Evolutionary conservation across 805 yeast genomes (phyloP).

Genomic region (Yarrowia sp.): DNA sequence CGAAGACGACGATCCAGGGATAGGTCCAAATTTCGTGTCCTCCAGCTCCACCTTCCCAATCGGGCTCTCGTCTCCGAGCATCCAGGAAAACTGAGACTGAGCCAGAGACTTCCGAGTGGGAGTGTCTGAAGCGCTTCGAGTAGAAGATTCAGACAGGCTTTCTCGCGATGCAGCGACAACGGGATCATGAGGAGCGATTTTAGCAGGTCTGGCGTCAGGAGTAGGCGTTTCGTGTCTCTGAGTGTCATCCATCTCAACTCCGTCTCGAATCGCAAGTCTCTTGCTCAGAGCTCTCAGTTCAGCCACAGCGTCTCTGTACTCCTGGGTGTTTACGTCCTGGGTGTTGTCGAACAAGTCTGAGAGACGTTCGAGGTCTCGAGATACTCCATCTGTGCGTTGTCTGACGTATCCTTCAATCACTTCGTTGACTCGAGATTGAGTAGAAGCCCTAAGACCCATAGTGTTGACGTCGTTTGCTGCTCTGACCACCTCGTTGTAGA

Average conservation of each 20-base stretch:
- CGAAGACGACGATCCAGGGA: neutral
- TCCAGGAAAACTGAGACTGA: constrained; percentile 36
- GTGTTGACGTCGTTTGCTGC: constrained; percentile 28
- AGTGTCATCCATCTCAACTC: neutral
- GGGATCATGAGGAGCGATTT: neutral
- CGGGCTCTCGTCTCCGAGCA: constrained; percentile 30
- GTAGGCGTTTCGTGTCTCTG: neutral
- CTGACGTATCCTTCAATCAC: constrained; percentile 23
- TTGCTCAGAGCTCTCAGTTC: constrained; percentile 4
- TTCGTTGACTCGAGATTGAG: neutral
- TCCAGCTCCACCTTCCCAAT: constrained; percentile 5
- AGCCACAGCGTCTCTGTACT: constrained; percentile 1
- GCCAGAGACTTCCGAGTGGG: constrained; percentile 33
- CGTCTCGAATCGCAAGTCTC: constrained; percentile 5
- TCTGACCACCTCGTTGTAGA: constrained; percentile 29
- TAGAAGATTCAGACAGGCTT: neutral
- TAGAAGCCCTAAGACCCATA: neutral
- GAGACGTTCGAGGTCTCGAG: neutral
- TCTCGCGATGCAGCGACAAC: neutral
- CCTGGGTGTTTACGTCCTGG: neutral
- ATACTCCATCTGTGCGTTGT: neutral
- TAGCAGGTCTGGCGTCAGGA: neutral
- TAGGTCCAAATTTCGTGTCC: constrained; percentile 4
- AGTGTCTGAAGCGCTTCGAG: constrained; percentile 11
- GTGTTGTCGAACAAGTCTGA: constrained; percentile 8